These are phyloP conservation scores for Bodo saltans DNA, from an alignment of 78 protist species.

Conservation along the genomic window DNA sequence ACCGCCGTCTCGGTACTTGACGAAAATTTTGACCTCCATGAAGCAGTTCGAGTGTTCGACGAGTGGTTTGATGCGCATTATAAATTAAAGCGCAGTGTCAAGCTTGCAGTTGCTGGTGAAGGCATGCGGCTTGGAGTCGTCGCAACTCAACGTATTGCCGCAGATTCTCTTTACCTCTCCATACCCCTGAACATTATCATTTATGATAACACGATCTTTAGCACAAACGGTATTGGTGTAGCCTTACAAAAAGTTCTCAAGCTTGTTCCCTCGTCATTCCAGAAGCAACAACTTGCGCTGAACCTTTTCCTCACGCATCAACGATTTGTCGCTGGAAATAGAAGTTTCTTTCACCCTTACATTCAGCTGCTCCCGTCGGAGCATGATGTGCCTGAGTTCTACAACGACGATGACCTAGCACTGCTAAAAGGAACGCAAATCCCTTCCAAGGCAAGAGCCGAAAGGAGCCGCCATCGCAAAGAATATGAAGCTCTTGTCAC, in stretches of 20 bases:
- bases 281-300: neutral
- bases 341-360: neutral
- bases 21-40: neutral
- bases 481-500: neutral
- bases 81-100: neutral
- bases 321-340: neutral
- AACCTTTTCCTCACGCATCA: neutral
- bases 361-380: neutral
- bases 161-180: neutral
- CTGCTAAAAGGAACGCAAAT: slow-evolving; percentile 1
- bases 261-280: too few species aligned
- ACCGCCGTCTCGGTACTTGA: neutral
- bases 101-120: neutral
- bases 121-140: neutral
- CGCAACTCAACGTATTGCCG: neutral
- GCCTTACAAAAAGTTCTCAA: neutral
- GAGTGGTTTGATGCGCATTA: neutral
- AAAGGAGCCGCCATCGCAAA: neutral
- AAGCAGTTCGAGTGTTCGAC: neutral
- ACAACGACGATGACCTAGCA: neutral
- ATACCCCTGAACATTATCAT: neutral
- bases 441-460: neutral
- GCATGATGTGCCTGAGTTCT: slow-evolving; percentile 13
- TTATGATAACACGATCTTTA: neutral
- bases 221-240: neutral